Evolutionary conservation across 2,329 filamentous ascomycete species (phyloP), one percentile per base, ranked within the genome.

Genomic region (Stagonosporopsis tanaceti): DNA sequence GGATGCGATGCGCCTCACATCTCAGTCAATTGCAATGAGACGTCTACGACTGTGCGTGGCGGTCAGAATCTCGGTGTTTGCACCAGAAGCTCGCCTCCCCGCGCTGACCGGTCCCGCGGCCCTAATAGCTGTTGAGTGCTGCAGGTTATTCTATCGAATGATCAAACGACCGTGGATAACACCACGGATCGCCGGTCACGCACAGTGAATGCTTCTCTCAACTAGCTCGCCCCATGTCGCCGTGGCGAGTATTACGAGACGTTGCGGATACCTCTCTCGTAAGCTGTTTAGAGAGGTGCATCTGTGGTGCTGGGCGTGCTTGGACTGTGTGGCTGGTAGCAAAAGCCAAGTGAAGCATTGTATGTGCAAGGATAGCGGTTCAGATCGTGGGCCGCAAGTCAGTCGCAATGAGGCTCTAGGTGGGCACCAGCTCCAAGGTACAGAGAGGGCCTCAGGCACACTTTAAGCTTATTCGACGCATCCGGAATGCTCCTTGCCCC

Each of bases 51-150:
- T 59, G 57, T 60, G 62, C 61, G 44, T 66, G 65, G 65, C 63
- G 69, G 66, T 65, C 57, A 60, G 50, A 65, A 58, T 67, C 58
- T 68, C 66, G 63, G 62, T 64, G 64, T 65, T 68, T 60, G 62
- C 68, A 66, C 67, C 61, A 63, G 47, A 55, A 32, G 50, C 53
- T 66, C 61, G 63, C 65, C 60, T 67, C 63, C 64, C 63, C 61
- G 63, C 62, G 60, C 53, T 62, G 55, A 59, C 56, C 55, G 57
- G 57, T 63, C 35, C 56, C 57, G 54, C 57, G 52, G 62, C 54
- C 57, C 65, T 57, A 44, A 53, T 39, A 34, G 17, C 37, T 39
- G 37, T 39, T 39, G 35, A 22, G n/a, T 17, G 24, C 42, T 24
- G 32, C 32, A 39, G 58, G 68, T 66, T 57, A 60, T 64, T 61